Evolutionary conservation across 2,329 filamentous ascomycete genomes (phyloP), one percentile per base, ranked within the genome.

Genomic region (Phyllosticta citrichinensis): DNA sequence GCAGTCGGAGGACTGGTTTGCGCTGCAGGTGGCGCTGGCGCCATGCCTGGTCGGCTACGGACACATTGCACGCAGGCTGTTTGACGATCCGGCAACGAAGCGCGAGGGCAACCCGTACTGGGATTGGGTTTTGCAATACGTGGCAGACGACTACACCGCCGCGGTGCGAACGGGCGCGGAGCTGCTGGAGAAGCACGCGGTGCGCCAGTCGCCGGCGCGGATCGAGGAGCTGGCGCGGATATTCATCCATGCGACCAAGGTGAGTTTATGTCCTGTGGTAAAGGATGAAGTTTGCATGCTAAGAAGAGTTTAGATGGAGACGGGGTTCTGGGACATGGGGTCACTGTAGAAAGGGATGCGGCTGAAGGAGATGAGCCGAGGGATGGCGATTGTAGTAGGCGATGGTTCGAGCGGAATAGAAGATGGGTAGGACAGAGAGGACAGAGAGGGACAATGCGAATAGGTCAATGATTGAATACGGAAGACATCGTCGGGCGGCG

Each of bases 31-130:
- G 64, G 87, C 90, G 4, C 80, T 97, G 59, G 85, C 92, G 14
- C 91, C 93, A 0, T 97, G 93, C 70, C 79, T 96, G 33, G 81
- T 97, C n/a, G 93, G 93, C 52, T 97, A 97, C 71, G 87, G 87
- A 10, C 83, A 84, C 61, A 89, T 95, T 63, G 93, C 89, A 5
- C 80, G 81, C 67, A 82, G 89, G 67, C 79, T 96, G 2, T 80
- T 85, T 66, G 78, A 78, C 14, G 85, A 88, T 63, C 75, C 81
- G 56, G 78, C 77, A n/a, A 87, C 85, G 40, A 68, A 77, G 56
- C 79, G 80, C 50, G 79, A 87, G 12, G 83, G 79, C 0, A 95
- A 93, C 71, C 79, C 76, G 19, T 97, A 96, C 76, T 94, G 88
- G 87, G 82, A 85, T 54, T 97, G 93, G 93, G 90, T 97, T 65